Conservation (phyloP, 177 flowering plant species). For the Vitis hybrid region DNA sequence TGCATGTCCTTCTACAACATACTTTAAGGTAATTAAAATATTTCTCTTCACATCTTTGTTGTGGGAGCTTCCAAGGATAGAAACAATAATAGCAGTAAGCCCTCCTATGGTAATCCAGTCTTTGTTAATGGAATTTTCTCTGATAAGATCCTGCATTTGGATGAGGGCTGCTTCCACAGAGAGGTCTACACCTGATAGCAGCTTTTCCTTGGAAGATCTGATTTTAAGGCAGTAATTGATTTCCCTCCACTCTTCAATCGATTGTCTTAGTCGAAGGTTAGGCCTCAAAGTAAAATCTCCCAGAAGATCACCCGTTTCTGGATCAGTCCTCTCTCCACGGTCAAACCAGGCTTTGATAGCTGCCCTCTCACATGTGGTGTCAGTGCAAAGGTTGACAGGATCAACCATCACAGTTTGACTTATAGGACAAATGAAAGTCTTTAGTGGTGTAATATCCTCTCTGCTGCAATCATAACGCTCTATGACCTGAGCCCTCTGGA, state of each 20-base stretch:
- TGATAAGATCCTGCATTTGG: conserved; percentile 50
- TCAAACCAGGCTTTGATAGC: conserved; percentile 58
- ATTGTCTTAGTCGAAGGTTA: conserved; percentile 56
- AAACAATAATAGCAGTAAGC: conserved; percentile 35
- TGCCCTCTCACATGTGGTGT: conserved; percentile 64
- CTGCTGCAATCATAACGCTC: conserved; percentile 33
- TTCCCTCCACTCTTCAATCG: conserved; percentile 80
- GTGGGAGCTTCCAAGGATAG: conserved; percentile 41
- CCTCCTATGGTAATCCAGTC: conserved; percentile 74
- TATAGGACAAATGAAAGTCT: conserved; percentile 56
- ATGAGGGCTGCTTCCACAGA: conserved; percentile 44
- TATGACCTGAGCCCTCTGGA: conserved; percentile 40
- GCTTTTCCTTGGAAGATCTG: conserved; percentile 45
- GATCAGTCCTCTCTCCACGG: conserved; percentile 52
- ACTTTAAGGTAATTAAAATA: conserved; percentile 44
- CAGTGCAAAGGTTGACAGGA: conserved; percentile 76
- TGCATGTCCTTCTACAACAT: conserved; percentile 46
- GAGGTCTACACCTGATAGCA: conserved; percentile 34
- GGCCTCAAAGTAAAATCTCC: conserved; percentile 53
- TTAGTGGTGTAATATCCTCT: conserved; percentile 49
- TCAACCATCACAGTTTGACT: conserved; percentile 55
- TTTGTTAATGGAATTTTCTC: conserved; percentile 57
- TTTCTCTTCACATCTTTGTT: conserved; percentile 42
- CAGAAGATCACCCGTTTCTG: conserved; percentile 51
- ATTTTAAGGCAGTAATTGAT: conserved; percentile 63